Conservation (phyloP, 331 rosid genomes). For the Ulmus americana region DNA sequence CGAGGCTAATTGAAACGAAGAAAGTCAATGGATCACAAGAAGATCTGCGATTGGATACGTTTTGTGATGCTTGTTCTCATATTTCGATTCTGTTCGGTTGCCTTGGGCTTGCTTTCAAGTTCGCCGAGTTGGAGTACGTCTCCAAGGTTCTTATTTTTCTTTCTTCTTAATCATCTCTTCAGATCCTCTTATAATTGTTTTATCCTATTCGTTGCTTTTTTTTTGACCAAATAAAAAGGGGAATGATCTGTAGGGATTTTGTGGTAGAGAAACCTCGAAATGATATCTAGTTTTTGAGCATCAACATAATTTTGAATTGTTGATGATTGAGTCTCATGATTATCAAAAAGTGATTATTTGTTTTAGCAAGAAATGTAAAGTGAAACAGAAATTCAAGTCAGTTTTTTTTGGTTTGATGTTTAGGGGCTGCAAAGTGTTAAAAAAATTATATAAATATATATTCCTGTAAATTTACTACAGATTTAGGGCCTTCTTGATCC, state of each 20-base stretch:
- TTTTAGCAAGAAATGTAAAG: no score
- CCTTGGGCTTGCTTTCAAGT: constrained; percentile 91
- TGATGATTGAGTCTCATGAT: no score
- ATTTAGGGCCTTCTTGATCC: no score
- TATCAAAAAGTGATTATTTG: no score
- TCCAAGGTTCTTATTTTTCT: constrained; percentile 35
- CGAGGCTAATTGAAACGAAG: constrained; percentile 10
- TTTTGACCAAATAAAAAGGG: not conserved
- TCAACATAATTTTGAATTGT: no score
- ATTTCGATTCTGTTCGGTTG: constrained; percentile 67
- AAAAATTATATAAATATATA: no score
- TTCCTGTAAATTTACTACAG: no score
- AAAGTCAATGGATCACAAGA: constrained; percentile 12
- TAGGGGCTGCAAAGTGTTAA: no score
- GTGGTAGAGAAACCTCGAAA: not conserved
- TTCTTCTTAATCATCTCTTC: not conserved
- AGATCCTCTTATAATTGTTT: not conserved
- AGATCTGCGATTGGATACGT: constrained; percentile 39
- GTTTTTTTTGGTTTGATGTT: no score
- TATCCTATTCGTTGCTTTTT: not conserved
- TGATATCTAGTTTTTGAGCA: not conserved
- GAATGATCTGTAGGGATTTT: no score
- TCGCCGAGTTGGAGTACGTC: constrained; percentile 83
- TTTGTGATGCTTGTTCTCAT: constrained; percentile 57
- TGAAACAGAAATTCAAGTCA: no score